These are phyloP conservation scores for Saitoella complicata DNA, from an alignment of 805 yeast species.

Conservation along the genomic window DNA sequence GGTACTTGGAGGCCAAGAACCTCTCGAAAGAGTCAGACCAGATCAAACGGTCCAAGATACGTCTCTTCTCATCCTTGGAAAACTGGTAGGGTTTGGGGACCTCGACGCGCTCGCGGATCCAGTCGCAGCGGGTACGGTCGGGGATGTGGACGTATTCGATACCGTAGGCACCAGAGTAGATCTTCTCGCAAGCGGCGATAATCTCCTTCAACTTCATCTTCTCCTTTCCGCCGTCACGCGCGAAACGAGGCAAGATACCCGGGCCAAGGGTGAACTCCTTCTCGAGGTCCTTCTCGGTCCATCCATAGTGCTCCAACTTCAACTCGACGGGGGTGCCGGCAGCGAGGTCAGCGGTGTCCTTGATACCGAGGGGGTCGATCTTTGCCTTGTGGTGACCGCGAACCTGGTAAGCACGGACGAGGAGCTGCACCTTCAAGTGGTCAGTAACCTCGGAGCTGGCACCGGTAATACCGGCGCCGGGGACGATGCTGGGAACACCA, in stretches of 20 bases:
- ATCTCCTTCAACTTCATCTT: constrained; percentile 65
- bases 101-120: constrained; percentile 95
- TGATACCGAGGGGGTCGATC: constrained; percentile 86
- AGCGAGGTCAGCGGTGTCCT: constrained; percentile 50
- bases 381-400: constrained; percentile 94
- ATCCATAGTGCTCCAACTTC: constrained; percentile 82
- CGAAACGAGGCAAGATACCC: constrained; percentile 89
- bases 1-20: constrained; percentile 87
- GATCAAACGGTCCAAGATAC: constrained; percentile 85
- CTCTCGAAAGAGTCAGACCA: constrained; percentile 93
- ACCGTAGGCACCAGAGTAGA: constrained; percentile 82
- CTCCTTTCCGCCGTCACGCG: constrained; percentile 40
- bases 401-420: constrained; percentile 97
- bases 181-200: constrained; percentile 57
- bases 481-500: constrained; percentile 50
- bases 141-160: constrained; percentile 95
- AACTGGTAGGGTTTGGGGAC: constrained; percentile 76
- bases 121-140: constrained; percentile 86
- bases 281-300: constrained; percentile 70
- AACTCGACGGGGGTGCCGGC: constrained; percentile 58
- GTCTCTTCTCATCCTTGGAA: constrained; percentile 80
- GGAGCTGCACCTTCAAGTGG: constrained; percentile 86
- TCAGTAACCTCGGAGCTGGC: constrained; percentile 49
- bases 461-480: constrained; percentile 26
- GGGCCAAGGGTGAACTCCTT: constrained; percentile 85